Conservation (phyloP, 345 rosid species). For the Abelmoschus esculentus region DNA sequence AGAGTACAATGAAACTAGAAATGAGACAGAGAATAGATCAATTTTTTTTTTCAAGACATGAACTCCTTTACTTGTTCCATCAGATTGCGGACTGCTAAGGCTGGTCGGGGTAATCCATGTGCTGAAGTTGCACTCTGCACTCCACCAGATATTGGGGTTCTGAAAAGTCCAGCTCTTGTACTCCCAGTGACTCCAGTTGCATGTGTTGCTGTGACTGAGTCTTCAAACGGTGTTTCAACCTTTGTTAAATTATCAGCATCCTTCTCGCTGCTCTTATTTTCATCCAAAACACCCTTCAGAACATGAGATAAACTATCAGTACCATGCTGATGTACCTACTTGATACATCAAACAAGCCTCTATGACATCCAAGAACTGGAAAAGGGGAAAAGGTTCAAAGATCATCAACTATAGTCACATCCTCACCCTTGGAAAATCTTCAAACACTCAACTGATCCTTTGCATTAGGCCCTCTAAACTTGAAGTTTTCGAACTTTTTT, state of each 20-base stretch:
- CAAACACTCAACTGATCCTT: neutral
- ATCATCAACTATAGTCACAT: neutral
- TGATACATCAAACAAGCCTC: slow-evolving; percentile 23
- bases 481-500: neutral
- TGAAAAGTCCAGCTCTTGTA: slow-evolving; percentile 79
- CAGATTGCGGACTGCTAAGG: slow-evolving; percentile 91
- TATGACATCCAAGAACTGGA: slow-evolving; percentile 3
- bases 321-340: slow-evolving; percentile 27
- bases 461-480: neutral
- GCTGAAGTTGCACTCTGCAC: slow-evolving; percentile 97
- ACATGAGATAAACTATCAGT: slow-evolving; percentile 34
- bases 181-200: slow-evolving; percentile 59
- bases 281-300: slow-evolving; percentile 46
- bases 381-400: neutral
- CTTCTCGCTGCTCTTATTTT: slow-evolving; percentile 26
- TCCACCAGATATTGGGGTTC: slow-evolving; percentile 98
- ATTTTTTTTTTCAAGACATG: neutral
- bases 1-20: neutral
- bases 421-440: neutral
- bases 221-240: slow-evolving; percentile 30
- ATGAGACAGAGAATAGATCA: neutral
- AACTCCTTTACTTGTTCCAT: slow-evolving; percentile 75
- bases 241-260: slow-evolving; percentile 27
- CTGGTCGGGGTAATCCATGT: slow-evolving; percentile 86
- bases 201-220: slow-evolving; percentile 35